phyloP scores from a whole-genome alignment of 345 rosid genomes.

The Leavenworthia alabamica region DNA sequence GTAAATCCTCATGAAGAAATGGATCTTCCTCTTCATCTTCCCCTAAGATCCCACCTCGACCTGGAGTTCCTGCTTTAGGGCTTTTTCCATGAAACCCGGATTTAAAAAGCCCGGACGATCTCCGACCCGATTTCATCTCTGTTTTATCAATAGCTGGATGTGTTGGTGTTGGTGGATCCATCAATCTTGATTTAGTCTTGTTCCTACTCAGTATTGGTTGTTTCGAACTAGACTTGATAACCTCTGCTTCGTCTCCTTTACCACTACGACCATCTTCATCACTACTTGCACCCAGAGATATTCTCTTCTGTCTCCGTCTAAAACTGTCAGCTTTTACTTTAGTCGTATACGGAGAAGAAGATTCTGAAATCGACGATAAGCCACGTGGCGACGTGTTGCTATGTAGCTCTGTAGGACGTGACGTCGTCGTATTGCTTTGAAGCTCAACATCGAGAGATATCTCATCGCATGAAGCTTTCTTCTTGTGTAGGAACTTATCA shows the following conservation, averaged over 20 bases:
- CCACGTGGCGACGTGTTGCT: constrained; percentile 12
- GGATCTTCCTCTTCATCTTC: constrained; percentile 60
- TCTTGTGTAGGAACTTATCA: constrained; percentile 28
- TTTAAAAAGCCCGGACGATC: constrained; percentile 19
- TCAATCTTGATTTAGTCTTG: constrained; percentile 30
- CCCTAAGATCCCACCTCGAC: constrained; percentile 4
- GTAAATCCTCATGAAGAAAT: constrained; percentile 46
- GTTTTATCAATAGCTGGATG: constrained; percentile 25
- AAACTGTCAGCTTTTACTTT: constrained; percentile 17
- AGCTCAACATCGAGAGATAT: constrained; percentile 39
- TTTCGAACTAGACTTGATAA: constrained; percentile 26
- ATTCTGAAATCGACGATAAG: constrained; percentile 22
- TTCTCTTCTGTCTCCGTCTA: constrained; percentile 15
- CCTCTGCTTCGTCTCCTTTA: constrained; percentile 23
- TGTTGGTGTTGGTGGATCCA: constrained; percentile 34
- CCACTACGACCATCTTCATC: constrained; percentile 22
- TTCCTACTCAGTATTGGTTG: constrained; percentile 31
- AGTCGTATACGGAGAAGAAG: constrained; percentile 19
- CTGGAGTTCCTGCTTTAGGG: constrained; percentile 23
- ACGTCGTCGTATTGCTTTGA: constrained; percentile 8
- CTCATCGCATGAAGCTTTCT: constrained; percentile 37
- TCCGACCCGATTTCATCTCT: constrained; percentile 30
- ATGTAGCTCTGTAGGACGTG: neutral
- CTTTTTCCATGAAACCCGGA: constrained; percentile 37
- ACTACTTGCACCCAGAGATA: constrained; percentile 19